Conservation (phyloP, 2,329 filamentous ascomycete species). For the Xylaria digitata region DNA sequence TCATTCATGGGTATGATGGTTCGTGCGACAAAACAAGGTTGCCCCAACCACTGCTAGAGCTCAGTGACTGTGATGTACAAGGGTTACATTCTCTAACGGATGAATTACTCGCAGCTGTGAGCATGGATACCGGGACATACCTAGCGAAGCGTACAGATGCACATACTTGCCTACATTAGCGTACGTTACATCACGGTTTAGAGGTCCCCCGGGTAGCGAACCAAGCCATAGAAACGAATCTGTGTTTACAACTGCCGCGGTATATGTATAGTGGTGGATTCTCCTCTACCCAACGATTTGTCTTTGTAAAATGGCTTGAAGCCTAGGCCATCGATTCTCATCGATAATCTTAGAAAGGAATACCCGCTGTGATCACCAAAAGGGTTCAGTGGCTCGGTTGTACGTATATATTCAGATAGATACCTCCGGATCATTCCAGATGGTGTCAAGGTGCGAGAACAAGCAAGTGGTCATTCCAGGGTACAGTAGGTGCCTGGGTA, state of each 20-base stretch:
- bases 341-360: not conserved
- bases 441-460: conserved; percentile 6
- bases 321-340: conserved; percentile 6
- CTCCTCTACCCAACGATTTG: not conserved
- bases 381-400: conserved; percentile 20
- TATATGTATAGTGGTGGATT: not conserved
- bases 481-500: not conserved
- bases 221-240: not conserved
- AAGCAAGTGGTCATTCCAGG: conserved; percentile 18
- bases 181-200: conserved; percentile 2
- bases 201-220: conserved; percentile 20
- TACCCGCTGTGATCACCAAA: conserved; percentile 1
- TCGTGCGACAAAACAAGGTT: conserved; percentile 26
- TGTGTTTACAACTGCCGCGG: not conserved
- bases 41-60: conserved; percentile 2
- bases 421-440: not conserved
- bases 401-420: conserved; percentile 9
- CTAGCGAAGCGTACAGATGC: not conserved
- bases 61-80: conserved; percentile 16
- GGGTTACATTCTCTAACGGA: conserved; percentile 10
- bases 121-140: conserved; percentile 20
- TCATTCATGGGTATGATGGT: conserved; percentile 29
- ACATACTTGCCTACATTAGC: conserved; percentile 2
- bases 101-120: conserved; percentile 23
- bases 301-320: not conserved